These are phyloP conservation scores for Starmerella apicola DNA, from an alignment of 805 yeast genomes.

Conservation along the genomic window DNA sequence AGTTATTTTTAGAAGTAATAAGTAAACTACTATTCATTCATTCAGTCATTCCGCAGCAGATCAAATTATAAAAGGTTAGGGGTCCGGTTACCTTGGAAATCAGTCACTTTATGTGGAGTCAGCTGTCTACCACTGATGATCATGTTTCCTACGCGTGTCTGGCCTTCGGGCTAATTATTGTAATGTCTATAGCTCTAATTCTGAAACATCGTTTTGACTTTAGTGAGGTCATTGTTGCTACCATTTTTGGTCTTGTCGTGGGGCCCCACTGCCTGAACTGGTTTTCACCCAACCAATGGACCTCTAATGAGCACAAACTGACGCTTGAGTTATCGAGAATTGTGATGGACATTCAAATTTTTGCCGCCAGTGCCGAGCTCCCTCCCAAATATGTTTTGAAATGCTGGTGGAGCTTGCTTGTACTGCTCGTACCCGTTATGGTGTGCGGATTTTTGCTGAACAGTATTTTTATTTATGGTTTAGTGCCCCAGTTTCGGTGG, in stretches of 20 bases:
- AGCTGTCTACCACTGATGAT: slow-evolving; percentile 25
- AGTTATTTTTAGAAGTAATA: neutral
- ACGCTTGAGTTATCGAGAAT: slow-evolving; percentile 34
- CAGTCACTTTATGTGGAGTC: slow-evolving; percentile 17
- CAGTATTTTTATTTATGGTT: slow-evolving; percentile 48
- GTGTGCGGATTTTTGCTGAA: slow-evolving; percentile 56
- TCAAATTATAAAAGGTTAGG: no score
- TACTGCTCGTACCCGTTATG: slow-evolving; percentile 57
- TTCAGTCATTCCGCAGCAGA: no score
- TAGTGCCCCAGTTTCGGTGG: slow-evolving; percentile 46
- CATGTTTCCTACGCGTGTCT: slow-evolving; percentile 83
- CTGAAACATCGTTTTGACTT: slow-evolving; percentile 73
- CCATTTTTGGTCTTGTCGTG: slow-evolving; percentile 69
- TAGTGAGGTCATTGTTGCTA: slow-evolving; percentile 85
- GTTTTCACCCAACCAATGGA: slow-evolving; percentile 73
- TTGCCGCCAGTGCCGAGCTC: slow-evolving; percentile 60
- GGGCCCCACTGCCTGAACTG: slow-evolving; percentile 79
- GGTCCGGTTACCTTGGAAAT: no score
- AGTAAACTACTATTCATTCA: no score
- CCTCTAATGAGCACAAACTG: slow-evolving; percentile 35
- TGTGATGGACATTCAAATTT: slow-evolving; percentile 57
- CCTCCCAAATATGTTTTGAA: slow-evolving; percentile 53
- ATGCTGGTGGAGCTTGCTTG: slow-evolving; percentile 46
- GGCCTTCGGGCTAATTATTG: slow-evolving; percentile 68
- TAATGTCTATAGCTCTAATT: slow-evolving; percentile 69